These are phyloP conservation scores for Sporothrix brunneoviolacea DNA, from an alignment of 2,329 filamentous ascomycete genomes.

Conservation along the genomic window DNA sequence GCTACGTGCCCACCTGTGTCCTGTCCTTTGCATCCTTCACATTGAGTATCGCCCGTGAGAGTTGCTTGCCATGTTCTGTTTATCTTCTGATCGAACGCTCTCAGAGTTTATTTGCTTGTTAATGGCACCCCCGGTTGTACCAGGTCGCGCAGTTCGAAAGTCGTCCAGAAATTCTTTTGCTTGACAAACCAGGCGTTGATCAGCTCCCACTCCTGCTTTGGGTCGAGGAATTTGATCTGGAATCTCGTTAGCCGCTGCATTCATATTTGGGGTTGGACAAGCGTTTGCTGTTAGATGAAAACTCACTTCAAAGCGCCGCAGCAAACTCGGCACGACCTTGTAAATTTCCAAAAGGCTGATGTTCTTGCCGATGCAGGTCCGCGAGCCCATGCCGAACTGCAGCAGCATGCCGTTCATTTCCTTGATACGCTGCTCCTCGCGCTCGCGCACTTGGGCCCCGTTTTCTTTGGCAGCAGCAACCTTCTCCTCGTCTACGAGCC, in stretches of 20 bases:
- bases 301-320: slow-evolving; percentile 57
- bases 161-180: slow-evolving; percentile 47
- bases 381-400: slow-evolving; percentile 64
- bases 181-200: slow-evolving; percentile 59
- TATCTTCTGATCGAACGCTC: too few relatives aligned
- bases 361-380: slow-evolving; percentile 66
- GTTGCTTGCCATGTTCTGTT: too few relatives aligned
- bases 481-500: slow-evolving; percentile 41
- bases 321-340: slow-evolving; percentile 53
- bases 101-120: too few relatives aligned
- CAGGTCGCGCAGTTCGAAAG: slow-evolving; percentile 38
- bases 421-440: slow-evolving; percentile 48
- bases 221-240: slow-evolving; percentile 49
- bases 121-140: slow-evolving; percentile 23
- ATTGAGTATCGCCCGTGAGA: too few relatives aligned
- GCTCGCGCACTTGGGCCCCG: slow-evolving; percentile 22
- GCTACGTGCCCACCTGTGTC: too few relatives aligned
- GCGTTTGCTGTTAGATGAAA: too few relatives aligned
- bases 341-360: slow-evolving; percentile 58
- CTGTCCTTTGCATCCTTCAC: too few relatives aligned
- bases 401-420: slow-evolving; percentile 66
- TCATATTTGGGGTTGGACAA: too few relatives aligned
- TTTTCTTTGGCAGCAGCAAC: slow-evolving; percentile 9
- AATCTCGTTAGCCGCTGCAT: neutral
- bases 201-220: slow-evolving; percentile 49